phyloP scores from a whole-genome alignment of 139 green algal species.

The Parachlorella kessleri region DNA sequence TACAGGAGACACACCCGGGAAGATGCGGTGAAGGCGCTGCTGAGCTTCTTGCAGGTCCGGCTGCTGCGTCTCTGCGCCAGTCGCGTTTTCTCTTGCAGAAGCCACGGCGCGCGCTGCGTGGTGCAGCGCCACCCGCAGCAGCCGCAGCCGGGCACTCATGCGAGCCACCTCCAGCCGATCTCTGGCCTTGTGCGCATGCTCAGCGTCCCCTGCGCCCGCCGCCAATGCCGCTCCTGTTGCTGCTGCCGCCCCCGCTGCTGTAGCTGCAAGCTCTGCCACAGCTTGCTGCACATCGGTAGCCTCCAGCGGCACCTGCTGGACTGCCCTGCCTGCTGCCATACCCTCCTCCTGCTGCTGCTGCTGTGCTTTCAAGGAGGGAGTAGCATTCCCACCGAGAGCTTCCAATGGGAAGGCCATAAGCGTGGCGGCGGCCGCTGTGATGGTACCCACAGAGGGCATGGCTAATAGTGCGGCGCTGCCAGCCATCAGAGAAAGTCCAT shows the following conservation, averaged over 20 bases:
- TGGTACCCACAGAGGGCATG: neutral
- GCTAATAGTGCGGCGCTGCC: conserved; percentile 1
- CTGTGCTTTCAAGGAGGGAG: neutral
- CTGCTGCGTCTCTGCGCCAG: neutral
- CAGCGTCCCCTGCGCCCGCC: no score
- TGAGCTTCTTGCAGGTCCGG: conserved; percentile 2
- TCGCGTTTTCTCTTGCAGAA: neutral
- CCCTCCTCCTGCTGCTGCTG: neutral
- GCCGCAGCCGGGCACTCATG: neutral
- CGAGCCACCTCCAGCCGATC: neutral
- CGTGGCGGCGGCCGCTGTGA: no score
- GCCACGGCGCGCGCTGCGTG: neutral
- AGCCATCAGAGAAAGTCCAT: conserved; percentile 62
- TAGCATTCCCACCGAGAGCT: no score
- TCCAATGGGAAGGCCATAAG: conserved; percentile 37
- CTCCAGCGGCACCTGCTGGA: conserved; percentile 24
- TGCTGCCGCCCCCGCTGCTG: neutral
- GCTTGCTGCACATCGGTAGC: conserved; percentile 12
- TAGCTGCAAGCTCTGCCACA: conserved; percentile 3
- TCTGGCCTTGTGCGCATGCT: no score
- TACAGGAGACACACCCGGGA: conserved; percentile 28
- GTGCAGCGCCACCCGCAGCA: neutral
- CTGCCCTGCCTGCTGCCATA: neutral
- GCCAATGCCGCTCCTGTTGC: no score
- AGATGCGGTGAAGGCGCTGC: conserved; percentile 39